These are phyloP conservation scores for Meredithiella fracta DNA, from an alignment of 2,329 filamentous ascomycete species.

Conservation along the genomic window DNA sequence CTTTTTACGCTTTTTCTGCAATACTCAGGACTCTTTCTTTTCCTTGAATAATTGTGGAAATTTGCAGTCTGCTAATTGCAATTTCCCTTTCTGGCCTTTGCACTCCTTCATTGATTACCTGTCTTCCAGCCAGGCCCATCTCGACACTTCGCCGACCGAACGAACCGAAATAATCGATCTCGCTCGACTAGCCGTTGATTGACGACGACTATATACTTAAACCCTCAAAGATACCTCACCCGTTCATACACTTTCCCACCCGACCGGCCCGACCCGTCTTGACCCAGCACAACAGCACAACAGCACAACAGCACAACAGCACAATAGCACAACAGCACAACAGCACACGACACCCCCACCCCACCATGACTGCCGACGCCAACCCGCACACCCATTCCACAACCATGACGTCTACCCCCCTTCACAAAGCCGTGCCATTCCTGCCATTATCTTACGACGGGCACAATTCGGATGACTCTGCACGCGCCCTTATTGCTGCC, in stretches of 20 bases:
- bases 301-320: background rate
- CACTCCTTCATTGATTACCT: too few relatives aligned
- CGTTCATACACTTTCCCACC: too few relatives aligned
- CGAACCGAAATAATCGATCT: background rate
- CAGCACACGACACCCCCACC: background rate
- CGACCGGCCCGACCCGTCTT: too few relatives aligned
- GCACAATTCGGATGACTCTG: constrained; percentile 61
- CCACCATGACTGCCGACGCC: constrained; percentile 11
- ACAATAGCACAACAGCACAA: background rate
- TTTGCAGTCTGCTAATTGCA: background rate
- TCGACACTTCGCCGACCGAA: background rate
- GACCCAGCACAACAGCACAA: too few relatives aligned
- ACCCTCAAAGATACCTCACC: too few relatives aligned
- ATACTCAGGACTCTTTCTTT: constrained; percentile 1
- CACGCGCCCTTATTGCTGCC: constrained; percentile 59
- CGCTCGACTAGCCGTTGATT: too few relatives aligned
- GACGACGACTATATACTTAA: too few relatives aligned
- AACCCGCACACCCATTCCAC: constrained; percentile 8
- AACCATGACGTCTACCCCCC: background rate
- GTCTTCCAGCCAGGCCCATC: too few relatives aligned
- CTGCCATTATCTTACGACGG: constrained; percentile 68
- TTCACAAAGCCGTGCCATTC: constrained; percentile 32
- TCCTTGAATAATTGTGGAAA: constrained; percentile 15
- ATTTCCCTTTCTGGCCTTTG: background rate
- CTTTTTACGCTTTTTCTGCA: too few relatives aligned